Percentiles rank a stretch among this genome's conserved stretches.
phyloP scores from a whole-genome alignment of 805 yeast genomes.

The Suhomyces vadensis region DNA sequence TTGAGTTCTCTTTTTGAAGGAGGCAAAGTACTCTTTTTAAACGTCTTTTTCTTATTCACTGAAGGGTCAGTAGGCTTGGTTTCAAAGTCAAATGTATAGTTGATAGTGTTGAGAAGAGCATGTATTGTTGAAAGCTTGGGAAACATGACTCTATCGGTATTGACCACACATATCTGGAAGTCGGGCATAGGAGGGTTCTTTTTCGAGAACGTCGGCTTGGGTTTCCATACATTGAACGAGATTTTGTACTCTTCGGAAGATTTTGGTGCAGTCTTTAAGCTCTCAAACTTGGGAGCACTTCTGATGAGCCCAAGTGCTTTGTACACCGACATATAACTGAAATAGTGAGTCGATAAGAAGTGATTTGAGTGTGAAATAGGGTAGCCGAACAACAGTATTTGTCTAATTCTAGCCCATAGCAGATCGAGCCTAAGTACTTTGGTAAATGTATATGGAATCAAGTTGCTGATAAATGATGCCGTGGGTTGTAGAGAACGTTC shows the following conservation, averaged over 20 bases:
- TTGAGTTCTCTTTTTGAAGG: slow-evolving; percentile 29
- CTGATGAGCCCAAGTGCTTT: slow-evolving; percentile 23
- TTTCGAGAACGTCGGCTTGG: slow-evolving; percentile 68
- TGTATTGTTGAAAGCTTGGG: slow-evolving; percentile 50
- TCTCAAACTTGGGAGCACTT: neutral
- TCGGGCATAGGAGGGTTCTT: slow-evolving; percentile 71
- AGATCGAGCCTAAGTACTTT: neutral
- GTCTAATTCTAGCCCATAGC: neutral
- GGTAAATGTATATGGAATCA: neutral
- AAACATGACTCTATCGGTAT: slow-evolving; percentile 43
- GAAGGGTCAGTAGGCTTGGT: neutral
- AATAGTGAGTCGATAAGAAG: slow-evolving; percentile 26
- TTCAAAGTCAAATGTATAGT: slow-evolving; percentile 6
- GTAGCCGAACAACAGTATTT: slow-evolving; percentile 11
- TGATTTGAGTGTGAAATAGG: slow-evolving; percentile 18
- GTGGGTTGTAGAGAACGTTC: neutral
- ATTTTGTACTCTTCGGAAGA: slow-evolving; percentile 21
- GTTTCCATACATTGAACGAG: slow-evolving; percentile 81
- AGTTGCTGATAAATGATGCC: neutral
- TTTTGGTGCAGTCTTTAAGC: slow-evolving; percentile 6
- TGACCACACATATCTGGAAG: slow-evolving; percentile 64
- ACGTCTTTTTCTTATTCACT: slow-evolving; percentile 1
- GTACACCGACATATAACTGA: slow-evolving; percentile 24
- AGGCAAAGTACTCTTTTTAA: slow-evolving; percentile 17
- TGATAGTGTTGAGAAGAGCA: slow-evolving; percentile 21